Conservation (phyloP, 495 filamentous ascomycete species). For the Tuber umbilicatum region DNA sequence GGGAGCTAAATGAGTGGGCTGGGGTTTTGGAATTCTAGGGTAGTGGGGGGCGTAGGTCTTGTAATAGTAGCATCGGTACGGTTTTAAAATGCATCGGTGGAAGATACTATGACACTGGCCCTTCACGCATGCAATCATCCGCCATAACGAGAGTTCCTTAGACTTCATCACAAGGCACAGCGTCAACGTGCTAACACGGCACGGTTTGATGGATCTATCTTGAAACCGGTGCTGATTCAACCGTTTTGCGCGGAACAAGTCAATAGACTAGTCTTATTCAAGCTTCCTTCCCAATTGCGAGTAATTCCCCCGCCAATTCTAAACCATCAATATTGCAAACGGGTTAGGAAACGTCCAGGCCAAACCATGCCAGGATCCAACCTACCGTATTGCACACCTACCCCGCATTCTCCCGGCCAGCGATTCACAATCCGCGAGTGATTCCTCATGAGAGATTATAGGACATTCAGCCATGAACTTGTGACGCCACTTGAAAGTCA, state of each 20-base stretch:
- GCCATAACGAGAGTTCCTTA: no score
- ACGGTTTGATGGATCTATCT: background rate
- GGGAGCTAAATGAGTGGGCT: conserved; percentile 20
- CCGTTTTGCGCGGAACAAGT: background rate
- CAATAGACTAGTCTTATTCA: background rate
- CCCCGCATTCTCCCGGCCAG: background rate
- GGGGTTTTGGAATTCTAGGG: background rate
- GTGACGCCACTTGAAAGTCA: no score
- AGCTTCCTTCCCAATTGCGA: background rate
- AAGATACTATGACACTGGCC: background rate
- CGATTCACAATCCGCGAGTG: background rate
- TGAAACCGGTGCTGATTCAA: background rate
- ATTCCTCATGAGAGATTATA: background rate
- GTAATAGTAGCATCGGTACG: background rate
- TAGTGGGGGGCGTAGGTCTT: background rate
- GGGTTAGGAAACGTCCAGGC: background rate
- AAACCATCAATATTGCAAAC: background rate
- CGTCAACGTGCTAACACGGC: no score
- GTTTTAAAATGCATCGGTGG: background rate
- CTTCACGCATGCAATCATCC: no score
- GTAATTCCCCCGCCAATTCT: background rate
- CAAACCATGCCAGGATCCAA: background rate
- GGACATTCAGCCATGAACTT: background rate
- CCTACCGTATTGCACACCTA: background rate
- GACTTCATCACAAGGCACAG: no score